Evolutionary conservation across 2,329 filamentous ascomycete genomes (phyloP).

Genomic region (Blastomyces parvus): DNA sequence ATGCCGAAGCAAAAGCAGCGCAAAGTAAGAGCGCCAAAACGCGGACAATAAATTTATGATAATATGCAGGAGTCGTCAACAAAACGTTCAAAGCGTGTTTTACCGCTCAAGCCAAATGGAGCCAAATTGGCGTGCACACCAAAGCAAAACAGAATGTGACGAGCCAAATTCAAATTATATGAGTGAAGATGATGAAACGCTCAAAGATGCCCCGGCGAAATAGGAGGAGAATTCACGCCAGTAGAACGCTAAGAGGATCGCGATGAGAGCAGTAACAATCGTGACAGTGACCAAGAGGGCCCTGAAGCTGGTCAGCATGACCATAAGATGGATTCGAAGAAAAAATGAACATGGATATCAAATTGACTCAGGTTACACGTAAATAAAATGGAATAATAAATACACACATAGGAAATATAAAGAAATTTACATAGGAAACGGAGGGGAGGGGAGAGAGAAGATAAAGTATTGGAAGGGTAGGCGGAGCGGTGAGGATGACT

Average conservation of each 20-base stretch:
- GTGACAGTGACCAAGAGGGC: slow-evolving; percentile 21
- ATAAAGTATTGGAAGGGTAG: not conserved
- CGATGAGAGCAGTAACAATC: slow-evolving; percentile 19
- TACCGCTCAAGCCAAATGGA: not conserved
- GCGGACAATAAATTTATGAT: not conserved
- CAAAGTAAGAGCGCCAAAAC: not conserved
- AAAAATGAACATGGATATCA: slow-evolving; percentile 9
- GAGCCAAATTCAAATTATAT: not conserved
- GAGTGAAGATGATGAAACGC: slow-evolving; percentile 3
- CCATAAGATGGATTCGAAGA: slow-evolving; percentile 4
- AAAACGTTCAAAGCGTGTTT: not conserved
- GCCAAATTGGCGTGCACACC: not conserved
- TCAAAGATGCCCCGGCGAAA: not conserved
- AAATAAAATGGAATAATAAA: slow-evolving; percentile 1
- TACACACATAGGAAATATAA: not conserved
- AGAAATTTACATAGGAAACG: not conserved
- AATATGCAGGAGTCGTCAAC: not conserved
- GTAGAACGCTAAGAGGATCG: slow-evolving; percentile 24
- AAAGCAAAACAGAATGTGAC: not conserved
- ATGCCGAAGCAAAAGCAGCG: not conserved
- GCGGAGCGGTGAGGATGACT: slow-evolving; percentile 6
- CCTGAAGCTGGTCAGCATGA: slow-evolving; percentile 27
- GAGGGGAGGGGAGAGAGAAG: not conserved
- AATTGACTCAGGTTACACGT: slow-evolving; percentile 5
- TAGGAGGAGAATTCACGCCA: slow-evolving; percentile 19